Evolutionary conservation across 208 protist species (phyloP), one percentile per base, ranked within the genome.

Genomic region (Crithidia bombi): DNA sequence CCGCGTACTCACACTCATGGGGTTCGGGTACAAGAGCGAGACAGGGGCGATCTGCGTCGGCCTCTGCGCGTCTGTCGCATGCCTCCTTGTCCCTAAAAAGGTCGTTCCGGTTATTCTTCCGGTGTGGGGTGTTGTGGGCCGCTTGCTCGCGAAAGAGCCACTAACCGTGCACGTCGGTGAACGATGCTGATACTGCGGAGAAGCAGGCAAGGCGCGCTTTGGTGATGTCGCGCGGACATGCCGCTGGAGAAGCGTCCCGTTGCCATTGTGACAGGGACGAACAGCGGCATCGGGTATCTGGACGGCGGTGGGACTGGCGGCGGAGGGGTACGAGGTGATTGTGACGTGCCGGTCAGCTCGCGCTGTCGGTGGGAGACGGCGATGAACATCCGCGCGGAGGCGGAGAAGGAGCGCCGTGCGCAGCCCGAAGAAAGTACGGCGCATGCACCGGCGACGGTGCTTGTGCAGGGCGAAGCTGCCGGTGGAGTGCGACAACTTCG

Each of bases 231-330:
- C 72, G 56, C 14, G 69, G n/a, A 82, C 47, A 91, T 93, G 85
- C 62, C 57, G 25, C 49, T 75, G 7, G 62, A 65, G 19, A 81
- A 86, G 56, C 78, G 90, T 17, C 87, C 87, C 0, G 94, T 96
- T 39, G 90, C 88, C 35, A 78, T 97, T 12, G 92, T 97, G 56
- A 97, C 92, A 10, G 92, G 92, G n/a, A 93, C 90, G 33, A 97
- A 97, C 76, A 90, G 85, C 63, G 92, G 92, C 15, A 94, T 97
- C 51, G 92, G 92, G 11, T 94, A 83, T n/a, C 65, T 79, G 90
- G 74, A 97, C 90, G 3, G 92, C 90, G 0, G 75, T 90, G 15
- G 79, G 83, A 2, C 63, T 97, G 25, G 92, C 92, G 21, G 79
- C 67, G 54, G 84, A 89, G 69, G 92, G 92, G 39, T 91, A 86